Conservation (phyloP, 176 grass and related monocot genomes). For the Triticum timopheevii region DNA sequence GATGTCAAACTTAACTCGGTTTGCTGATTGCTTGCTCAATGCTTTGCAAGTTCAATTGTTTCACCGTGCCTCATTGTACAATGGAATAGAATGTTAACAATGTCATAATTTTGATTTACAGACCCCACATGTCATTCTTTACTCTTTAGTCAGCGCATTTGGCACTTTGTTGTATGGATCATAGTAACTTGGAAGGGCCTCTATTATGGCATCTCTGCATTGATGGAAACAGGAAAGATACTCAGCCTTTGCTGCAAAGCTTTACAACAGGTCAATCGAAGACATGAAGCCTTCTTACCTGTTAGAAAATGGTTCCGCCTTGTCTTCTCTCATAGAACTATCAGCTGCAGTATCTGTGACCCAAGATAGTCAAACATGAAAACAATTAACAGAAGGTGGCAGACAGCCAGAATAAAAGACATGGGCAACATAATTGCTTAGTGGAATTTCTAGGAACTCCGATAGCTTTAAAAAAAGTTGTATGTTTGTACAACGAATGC, state of each 20-base stretch:
- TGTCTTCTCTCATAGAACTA: constrained; percentile 62
- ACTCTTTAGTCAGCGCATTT: too few relatives aligned
- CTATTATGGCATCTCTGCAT: constrained; percentile 65
- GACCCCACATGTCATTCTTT: too few relatives aligned
- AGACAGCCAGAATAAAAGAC: neutral
- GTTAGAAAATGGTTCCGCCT: constrained; percentile 68
- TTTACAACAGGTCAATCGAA: neutral
- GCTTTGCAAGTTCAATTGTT: neutral
- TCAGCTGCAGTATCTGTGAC: constrained; percentile 38
- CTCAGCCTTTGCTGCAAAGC: neutral
- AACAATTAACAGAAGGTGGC: neutral
- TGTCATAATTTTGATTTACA: neutral
- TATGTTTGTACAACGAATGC: constrained; percentile 2
- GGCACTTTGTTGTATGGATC: constrained; percentile 46
- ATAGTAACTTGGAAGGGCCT: constrained; percentile 61
- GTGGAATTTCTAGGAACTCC: neutral
- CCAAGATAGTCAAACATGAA: neutral
- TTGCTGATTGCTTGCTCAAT: neutral
- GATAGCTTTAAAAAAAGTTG: neutral
- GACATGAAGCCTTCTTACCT: constrained; percentile 33
- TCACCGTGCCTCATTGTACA: neutral
- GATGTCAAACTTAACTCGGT: neutral
- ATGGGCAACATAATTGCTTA: neutral
- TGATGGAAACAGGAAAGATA: neutral
- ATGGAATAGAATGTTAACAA: neutral